Conservation (phyloP, 768 basidiomycete genomes). For the Hericium alpestre region DNA sequence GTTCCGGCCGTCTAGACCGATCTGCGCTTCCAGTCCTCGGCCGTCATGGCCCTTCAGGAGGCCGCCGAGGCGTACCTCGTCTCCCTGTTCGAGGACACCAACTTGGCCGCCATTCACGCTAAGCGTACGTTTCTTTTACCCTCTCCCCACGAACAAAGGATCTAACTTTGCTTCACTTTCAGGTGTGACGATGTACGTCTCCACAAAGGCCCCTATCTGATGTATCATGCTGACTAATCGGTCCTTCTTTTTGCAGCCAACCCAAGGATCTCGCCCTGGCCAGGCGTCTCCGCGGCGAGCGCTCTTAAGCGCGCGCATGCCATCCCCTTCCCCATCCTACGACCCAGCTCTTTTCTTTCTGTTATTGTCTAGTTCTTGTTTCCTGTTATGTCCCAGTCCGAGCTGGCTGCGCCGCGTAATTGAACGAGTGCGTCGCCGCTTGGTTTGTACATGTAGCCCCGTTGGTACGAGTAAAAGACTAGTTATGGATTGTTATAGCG, state of each 20-base stretch:
- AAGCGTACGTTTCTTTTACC: constrained; percentile 37
- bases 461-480: no score
- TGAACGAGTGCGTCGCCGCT: neutral
- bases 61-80: constrained; percentile 86
- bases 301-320: constrained; percentile 34
- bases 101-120: constrained; percentile 85
- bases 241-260: constrained; percentile 30
- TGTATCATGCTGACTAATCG: constrained; percentile 13
- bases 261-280: constrained; percentile 81
- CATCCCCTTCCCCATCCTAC: neutral
- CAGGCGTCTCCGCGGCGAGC: constrained; percentile 69
- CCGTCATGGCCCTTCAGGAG: constrained; percentile 89
- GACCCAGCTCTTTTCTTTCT: neutral
- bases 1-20: constrained; percentile 44
- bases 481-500: neutral
- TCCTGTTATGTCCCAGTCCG: neutral
- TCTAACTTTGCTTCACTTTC: neutral
- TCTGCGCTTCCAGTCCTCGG: constrained; percentile 92
- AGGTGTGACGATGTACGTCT: constrained; percentile 16
- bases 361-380: neutral
- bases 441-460: no score
- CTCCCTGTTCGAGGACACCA: constrained; percentile 80
- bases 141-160: neutral
- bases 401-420: neutral
- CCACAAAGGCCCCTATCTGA: neutral